Evolutionary conservation across 2,329 filamentous ascomycete genomes (phyloP).

Genomic region (Niveomyces coronatus): DNA sequence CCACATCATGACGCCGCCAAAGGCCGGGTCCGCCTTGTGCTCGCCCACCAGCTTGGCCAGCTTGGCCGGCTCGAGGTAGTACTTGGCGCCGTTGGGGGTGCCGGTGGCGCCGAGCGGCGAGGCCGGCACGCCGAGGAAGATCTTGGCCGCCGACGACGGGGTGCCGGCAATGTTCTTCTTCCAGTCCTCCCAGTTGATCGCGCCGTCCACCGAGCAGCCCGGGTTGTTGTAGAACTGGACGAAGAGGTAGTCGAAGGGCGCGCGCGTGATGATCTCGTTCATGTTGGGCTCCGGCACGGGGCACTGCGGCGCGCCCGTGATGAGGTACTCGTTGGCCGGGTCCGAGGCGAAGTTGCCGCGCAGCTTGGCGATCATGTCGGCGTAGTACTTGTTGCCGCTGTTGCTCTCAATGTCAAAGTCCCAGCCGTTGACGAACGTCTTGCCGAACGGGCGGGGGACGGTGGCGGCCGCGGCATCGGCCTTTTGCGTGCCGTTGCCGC

Average conservation of each 20-base stretch:
- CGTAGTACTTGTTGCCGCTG: conserved; percentile 11
- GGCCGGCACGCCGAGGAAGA: conserved; percentile 25
- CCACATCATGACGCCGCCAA: conserved; percentile 22
- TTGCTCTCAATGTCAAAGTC: conserved; percentile 20
- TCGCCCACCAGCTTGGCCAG: conserved; percentile 19
- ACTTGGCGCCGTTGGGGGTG: conserved; percentile 14
- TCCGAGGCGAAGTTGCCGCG: conserved; percentile 15
- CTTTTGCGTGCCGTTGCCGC: no score
- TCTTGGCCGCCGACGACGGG: conserved; percentile 21
- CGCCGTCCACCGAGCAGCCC: conserved; percentile 23
- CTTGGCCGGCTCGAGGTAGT: conserved; percentile 17
- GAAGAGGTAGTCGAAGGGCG: conserved; percentile 30
- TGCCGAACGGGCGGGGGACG: conserved; percentile 17
- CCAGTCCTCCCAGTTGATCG: conserved; percentile 27
- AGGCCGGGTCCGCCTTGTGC: conserved; percentile 19
- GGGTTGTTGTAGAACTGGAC: conserved; percentile 38
- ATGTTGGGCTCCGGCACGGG: conserved; percentile 26
- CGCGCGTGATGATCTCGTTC: conserved; percentile 26
- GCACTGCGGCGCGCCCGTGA: conserved; percentile 36
- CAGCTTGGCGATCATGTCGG: conserved; percentile 14
- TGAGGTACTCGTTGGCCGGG: conserved; percentile 24
- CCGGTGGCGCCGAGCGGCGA: conserved; percentile 13
- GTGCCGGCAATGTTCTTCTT: conserved; percentile 16
- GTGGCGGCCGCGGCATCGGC: conserved; percentile 1
- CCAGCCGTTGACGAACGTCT: conserved; percentile 18